phyloP scores from a whole-genome alignment of 2,329 filamentous ascomycete genomes.

The Talaromyces amestolkiae region DNA sequence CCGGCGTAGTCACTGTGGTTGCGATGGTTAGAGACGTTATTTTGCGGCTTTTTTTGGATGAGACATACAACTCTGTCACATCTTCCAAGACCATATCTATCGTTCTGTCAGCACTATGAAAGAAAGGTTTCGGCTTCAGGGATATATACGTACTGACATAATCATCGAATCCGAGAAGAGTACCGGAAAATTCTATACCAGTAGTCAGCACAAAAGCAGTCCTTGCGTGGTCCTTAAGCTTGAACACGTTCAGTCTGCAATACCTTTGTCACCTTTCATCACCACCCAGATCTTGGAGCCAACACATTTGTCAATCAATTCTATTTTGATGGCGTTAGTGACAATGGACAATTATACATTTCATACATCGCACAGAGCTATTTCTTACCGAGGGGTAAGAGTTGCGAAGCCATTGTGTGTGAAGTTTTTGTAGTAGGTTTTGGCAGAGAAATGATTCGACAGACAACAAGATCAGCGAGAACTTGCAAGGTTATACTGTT shows the following conservation, averaged over 20 bases:
- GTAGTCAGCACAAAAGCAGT: background rate
- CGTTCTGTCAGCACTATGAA: background rate
- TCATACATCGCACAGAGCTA: background rate
- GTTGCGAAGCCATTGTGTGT: constrained; percentile 64
- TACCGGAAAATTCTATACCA: constrained; percentile 83
- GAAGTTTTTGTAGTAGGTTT: background rate
- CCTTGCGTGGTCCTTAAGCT: background rate
- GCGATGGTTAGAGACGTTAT: background rate
- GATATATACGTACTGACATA: constrained; percentile 84
- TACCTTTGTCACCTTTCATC: constrained; percentile 99
- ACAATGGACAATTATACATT: background rate
- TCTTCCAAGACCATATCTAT: constrained; percentile 97
- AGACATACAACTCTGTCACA: constrained; percentile 85
- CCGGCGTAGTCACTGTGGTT: constrained; percentile 78
- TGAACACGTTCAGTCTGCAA: background rate
- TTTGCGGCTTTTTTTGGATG: background rate
- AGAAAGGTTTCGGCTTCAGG: background rate
- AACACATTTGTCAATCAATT: constrained; percentile 98
- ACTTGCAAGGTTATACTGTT: background rate
- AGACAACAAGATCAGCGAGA: background rate
- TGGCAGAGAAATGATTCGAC: background rate
- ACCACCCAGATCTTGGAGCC: constrained; percentile 97
- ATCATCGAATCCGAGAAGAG: constrained; percentile 93
- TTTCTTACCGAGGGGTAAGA: constrained; percentile 65
- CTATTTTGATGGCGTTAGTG: constrained; percentile 47